These are phyloP conservation scores for Cyberlindnera mississippiensis DNA, from an alignment of 805 yeast species.

Conservation along the genomic window DNA sequence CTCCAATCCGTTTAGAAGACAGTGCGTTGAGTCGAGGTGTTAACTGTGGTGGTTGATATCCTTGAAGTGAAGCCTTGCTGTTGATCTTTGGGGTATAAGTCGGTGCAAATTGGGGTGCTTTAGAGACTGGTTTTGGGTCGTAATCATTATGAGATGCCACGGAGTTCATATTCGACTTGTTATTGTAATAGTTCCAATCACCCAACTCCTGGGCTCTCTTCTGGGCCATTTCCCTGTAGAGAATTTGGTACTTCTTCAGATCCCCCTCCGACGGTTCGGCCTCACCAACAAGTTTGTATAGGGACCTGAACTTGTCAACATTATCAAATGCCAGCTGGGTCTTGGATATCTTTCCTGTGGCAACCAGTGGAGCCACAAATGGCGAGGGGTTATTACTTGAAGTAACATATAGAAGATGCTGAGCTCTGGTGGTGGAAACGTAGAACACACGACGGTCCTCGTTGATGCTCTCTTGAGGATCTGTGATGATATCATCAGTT, in stretches of 20 bases:
- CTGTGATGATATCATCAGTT: constrained; percentile 20
- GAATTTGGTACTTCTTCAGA: not conserved
- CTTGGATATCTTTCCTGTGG: not conserved
- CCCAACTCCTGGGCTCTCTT: not conserved
- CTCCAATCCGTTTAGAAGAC: too few species aligned
- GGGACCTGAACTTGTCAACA: not conserved
- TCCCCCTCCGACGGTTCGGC: not conserved
- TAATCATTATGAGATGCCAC: too few species aligned
- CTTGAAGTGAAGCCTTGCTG: too few species aligned
- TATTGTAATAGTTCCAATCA: too few species aligned
- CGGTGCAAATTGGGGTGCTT: too few species aligned
- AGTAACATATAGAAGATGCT: constrained; percentile 44
- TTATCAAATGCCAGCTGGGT: constrained; percentile 4
- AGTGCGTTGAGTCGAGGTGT: too few species aligned
- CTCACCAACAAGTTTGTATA: constrained; percentile 6
- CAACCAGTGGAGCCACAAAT: constrained; percentile 15
- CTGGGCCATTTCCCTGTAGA: not conserved
- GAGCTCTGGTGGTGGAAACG: constrained; percentile 87
- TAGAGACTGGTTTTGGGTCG: too few species aligned
- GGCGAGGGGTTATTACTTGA: constrained; percentile 17
- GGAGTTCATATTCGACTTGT: too few species aligned
- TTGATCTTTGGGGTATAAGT: too few species aligned
- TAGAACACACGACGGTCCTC: constrained; percentile 86
- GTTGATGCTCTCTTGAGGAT: constrained; percentile 34
- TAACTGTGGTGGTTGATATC: too few species aligned